phyloP scores from a whole-genome alignment of 495 filamentous ascomycete species.

The Penicillium mononematosum region DNA sequence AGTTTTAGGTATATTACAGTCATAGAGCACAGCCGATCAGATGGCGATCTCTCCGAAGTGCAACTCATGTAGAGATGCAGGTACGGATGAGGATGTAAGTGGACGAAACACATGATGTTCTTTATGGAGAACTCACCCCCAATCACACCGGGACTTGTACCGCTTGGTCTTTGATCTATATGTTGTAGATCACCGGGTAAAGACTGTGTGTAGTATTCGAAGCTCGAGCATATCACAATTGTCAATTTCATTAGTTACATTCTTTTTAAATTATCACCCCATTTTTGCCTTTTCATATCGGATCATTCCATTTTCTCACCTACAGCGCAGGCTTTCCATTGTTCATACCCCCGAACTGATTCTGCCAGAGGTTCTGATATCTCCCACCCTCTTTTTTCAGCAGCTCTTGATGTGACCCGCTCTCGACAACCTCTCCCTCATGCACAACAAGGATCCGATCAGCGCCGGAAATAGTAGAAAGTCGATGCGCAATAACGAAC shows the following conservation, averaged over 20 bases:
- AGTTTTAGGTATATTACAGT: background rate
- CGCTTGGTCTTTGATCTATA: background rate
- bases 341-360: slow-evolving; percentile 10
- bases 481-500: slow-evolving; percentile 57
- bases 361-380: slow-evolving; percentile 13
- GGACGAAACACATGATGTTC: background rate
- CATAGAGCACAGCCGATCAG: background rate
- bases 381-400: slow-evolving; percentile 9
- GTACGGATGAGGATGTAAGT: too few species aligned
- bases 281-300: background rate
- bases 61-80: too few species aligned
- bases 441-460: slow-evolving; percentile 88
- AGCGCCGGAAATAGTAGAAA: slow-evolving; percentile 78
- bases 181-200: background rate
- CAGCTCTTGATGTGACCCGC: slow-evolving; percentile 57
- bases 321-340: background rate
- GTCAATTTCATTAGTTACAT: background rate
- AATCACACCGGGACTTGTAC: background rate
- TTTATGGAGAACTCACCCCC: background rate
- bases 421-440: slow-evolving; percentile 71
- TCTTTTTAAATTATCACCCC: background rate
- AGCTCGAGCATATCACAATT: background rate
- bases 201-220: background rate
- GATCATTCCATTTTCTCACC: background rate
- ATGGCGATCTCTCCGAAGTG: too few species aligned